Percentiles rank a stretch among this genome's conserved stretches.
These are phyloP conservation scores for Nepenthes alata DNA, from an alignment of 179 eudicot species.

Conservation along the genomic window DNA sequence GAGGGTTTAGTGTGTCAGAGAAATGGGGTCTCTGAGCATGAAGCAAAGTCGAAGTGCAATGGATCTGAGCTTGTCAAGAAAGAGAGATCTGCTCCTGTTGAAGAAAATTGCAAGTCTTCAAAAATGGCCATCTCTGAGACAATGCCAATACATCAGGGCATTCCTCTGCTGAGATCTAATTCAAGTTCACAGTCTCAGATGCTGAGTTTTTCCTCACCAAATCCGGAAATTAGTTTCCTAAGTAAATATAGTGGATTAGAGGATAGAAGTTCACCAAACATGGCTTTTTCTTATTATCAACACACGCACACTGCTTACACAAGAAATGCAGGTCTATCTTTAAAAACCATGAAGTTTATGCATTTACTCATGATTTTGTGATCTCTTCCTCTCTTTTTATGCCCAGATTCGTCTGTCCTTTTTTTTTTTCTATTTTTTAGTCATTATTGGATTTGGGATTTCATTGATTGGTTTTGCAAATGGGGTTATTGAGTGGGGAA, in stretches of 20 bases:
- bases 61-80: slow-evolving; percentile 37
- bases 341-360: background rate
- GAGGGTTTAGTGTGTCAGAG: background rate
- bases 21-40: background rate
- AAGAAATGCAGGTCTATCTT: slow-evolving; percentile 31
- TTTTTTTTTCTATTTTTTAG: too few species aligned
- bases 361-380: too few species aligned
- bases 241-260: slow-evolving; percentile 12
- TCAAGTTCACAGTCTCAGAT: slow-evolving; percentile 25
- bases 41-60: slow-evolving; percentile 18
- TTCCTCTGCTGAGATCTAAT: slow-evolving; percentile 15
- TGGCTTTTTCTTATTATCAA: slow-evolving; percentile 19
- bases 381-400: too few species aligned
- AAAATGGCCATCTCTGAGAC: slow-evolving; percentile 26
- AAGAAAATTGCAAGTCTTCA: slow-evolving; percentile 27
- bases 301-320: slow-evolving; percentile 14
- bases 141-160: slow-evolving; percentile 6
- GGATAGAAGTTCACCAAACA: slow-evolving; percentile 21
- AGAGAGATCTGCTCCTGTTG: slow-evolving; percentile 33
- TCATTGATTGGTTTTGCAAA: slow-evolving; percentile 1
- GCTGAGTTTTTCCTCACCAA: slow-evolving; percentile 63
- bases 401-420: too few species aligned
- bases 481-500: too few species aligned
- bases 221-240: slow-evolving; percentile 14
- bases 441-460: too few species aligned